phyloP scores from a whole-genome alignment of 768 basidiomycete genomes.

The Tremella yokohamensis region DNA sequence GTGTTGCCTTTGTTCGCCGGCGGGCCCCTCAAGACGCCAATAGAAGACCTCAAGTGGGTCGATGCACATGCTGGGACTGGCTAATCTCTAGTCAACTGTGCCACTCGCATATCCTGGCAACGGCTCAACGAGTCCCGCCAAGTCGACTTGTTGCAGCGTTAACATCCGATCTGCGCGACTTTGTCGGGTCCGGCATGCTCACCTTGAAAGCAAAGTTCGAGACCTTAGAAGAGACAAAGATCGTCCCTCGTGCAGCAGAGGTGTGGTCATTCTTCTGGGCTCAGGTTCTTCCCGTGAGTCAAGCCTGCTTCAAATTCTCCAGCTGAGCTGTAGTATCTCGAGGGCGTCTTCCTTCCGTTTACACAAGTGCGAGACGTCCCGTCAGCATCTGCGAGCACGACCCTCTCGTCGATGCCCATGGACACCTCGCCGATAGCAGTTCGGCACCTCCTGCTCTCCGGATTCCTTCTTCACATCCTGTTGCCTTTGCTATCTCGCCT shows the following conservation, averaged over 20 bases:
- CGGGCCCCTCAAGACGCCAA: conserved; percentile 75
- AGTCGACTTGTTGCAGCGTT: conserved; percentile 70
- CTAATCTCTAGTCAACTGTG: conserved; percentile 31
- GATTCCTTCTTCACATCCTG: conserved; percentile 47
- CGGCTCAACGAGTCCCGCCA: conserved; percentile 49
- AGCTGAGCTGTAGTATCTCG: conserved; percentile 36
- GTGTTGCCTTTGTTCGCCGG: conserved; percentile 89
- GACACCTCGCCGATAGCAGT: conserved; percentile 29
- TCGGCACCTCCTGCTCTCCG: conserved; percentile 45
- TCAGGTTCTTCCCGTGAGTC: conserved; percentile 40
- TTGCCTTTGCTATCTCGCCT: conserved; percentile 43
- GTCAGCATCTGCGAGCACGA: conserved; percentile 15
- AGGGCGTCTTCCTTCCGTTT: conserved; percentile 49
- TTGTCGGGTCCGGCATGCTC: conserved; percentile 84
- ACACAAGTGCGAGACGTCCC: conserved; percentile 37
- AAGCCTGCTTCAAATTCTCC: neutral
- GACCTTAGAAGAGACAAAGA: conserved; percentile 70
- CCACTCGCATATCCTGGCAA: conserved; percentile 40
- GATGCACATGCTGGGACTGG: neutral
- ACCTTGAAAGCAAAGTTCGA: conserved; percentile 81
- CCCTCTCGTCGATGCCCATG: conserved; percentile 14
- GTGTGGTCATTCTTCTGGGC: conserved; percentile 86
- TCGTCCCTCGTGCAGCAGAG: conserved; percentile 74
- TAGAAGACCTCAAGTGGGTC: conserved; percentile 76
- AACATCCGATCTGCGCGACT: conserved; percentile 72